Evolutionary conservation across 768 basidiomycete species (phyloP).

Genomic region (Polyporus arcularius): DNA sequence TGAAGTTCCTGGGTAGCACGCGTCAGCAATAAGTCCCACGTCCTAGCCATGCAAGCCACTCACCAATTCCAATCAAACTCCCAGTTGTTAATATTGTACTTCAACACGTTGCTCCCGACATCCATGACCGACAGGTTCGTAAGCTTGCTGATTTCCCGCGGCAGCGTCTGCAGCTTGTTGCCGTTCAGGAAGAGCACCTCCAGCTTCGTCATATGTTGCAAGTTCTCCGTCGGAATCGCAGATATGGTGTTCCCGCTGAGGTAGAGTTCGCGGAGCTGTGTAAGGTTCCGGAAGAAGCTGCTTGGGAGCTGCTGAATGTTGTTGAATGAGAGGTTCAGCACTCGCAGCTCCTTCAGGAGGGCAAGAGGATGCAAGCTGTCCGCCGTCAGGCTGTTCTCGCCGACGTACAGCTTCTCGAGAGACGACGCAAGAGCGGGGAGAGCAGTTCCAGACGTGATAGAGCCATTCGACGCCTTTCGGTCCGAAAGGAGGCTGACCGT

Average conservation of each 20-base stretch:
- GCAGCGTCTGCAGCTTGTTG: constrained; percentile 89
- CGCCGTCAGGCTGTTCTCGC: constrained; percentile 86
- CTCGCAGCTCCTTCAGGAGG: constrained; percentile 71
- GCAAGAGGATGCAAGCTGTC: constrained; percentile 76
- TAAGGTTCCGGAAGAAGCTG: constrained; percentile 71
- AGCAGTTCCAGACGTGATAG: constrained; percentile 25
- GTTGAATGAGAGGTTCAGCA: constrained; percentile 94
- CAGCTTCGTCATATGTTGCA: constrained; percentile 69
- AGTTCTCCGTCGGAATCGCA: constrained; percentile 85
- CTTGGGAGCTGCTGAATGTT: constrained; percentile 87
- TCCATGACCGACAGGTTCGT: constrained; percentile 80
- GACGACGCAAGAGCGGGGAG: constrained; percentile 66
- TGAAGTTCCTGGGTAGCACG: constrained; percentile 82
- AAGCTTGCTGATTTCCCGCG: constrained; percentile 86
- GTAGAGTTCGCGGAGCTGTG: constrained; percentile 81
- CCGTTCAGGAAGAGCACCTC: constrained; percentile 87
- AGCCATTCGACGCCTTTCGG: constrained; percentile 40
- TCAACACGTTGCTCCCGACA: constrained; percentile 89
- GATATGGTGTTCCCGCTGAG: constrained; percentile 95
- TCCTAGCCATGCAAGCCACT: constrained; percentile 24
- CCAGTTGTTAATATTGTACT: constrained; percentile 98
- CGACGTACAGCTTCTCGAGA: constrained; percentile 79
- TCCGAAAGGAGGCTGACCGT: constrained; percentile 31
- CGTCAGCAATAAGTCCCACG: background rate
- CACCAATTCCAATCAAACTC: constrained; percentile 99